Conservation (phyloP, 257 asterid genomes). For the Plantago major region DNA sequence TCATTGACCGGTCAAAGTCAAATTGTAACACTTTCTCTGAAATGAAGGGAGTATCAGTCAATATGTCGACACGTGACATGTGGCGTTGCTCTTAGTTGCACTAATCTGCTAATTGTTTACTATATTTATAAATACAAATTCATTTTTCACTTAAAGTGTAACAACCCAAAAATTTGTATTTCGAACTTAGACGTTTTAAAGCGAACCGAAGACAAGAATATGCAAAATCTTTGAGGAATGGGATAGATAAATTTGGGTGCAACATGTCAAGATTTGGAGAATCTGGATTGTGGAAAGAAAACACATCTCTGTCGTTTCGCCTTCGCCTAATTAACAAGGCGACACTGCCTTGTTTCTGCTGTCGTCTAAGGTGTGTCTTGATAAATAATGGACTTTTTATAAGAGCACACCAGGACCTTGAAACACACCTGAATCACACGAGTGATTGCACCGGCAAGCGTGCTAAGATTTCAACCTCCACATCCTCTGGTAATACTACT, state of each 20-base stretch:
- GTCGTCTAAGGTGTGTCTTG: background rate
- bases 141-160: too few relatives aligned
- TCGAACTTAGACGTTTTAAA: too few relatives aligned
- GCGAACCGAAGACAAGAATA: background rate
- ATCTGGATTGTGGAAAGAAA: conserved; percentile 1
- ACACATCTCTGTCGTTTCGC: background rate
- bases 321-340: too few relatives aligned
- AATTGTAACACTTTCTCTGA: too few relatives aligned
- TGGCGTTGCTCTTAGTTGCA: too few relatives aligned
- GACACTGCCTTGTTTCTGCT: background rate
- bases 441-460: background rate
- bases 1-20: too few relatives aligned
- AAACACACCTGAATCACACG: background rate
- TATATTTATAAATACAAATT: too few relatives aligned
- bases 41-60: too few relatives aligned
- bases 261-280: background rate
- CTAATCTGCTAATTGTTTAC: too few relatives aligned
- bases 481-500: background rate
- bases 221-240: background rate
- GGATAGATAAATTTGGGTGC: background rate
- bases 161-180: too few relatives aligned
- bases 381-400: background rate
- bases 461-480: background rate
- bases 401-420: background rate
- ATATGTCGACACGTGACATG: too few relatives aligned